These are phyloP conservation scores for Lodderomyces orthopsilosis DNA, from an alignment of 1,139 yeast genomes.

Conservation along the genomic window DNA sequence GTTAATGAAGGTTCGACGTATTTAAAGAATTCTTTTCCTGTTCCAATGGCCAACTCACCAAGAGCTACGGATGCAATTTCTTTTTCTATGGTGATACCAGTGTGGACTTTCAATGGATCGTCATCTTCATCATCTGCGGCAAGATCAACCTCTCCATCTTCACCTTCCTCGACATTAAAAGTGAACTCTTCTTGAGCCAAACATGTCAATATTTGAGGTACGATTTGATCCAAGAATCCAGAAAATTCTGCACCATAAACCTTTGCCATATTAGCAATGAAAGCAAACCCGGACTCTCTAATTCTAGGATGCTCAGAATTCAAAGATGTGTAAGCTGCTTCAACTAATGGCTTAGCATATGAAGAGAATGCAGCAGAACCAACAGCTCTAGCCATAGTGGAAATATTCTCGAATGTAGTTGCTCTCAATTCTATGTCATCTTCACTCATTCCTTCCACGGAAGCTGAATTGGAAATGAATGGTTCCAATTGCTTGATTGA, in stretches of 20 bases:
- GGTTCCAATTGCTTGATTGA: conserved; percentile 82
- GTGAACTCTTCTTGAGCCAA: conserved; percentile 80
- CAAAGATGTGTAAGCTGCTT: conserved; percentile 81
- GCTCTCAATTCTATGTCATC: conserved; percentile 87
- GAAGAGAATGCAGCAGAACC: conserved; percentile 85
- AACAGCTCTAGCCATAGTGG: conserved; percentile 95
- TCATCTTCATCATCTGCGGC: conserved; percentile 50
- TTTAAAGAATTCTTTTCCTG: conserved; percentile 75
- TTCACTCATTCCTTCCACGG: conserved; percentile 68
- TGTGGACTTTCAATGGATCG: conserved; percentile 65
- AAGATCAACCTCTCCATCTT: conserved; percentile 40
- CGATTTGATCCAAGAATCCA: conserved; percentile 75
- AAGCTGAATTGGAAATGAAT: conserved; percentile 62
- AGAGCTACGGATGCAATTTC: conserved; percentile 95
- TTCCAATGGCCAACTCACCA: conserved; percentile 83
- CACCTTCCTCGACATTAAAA: conserved; percentile 43
- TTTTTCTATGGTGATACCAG: conserved; percentile 94
- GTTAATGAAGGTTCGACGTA: conserved; percentile 72
- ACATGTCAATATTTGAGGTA: conserved; percentile 82
- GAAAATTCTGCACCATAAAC: conserved; percentile 90
- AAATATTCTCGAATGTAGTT: conserved; percentile 85
- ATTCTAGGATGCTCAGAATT: conserved; percentile 78
- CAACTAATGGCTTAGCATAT: conserved; percentile 84
- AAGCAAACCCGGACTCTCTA: conserved; percentile 94
- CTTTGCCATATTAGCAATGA: conserved; percentile 90